Conservation (phyloP, 208 protist genomes). For the Trypanosoma lewisi region DNA sequence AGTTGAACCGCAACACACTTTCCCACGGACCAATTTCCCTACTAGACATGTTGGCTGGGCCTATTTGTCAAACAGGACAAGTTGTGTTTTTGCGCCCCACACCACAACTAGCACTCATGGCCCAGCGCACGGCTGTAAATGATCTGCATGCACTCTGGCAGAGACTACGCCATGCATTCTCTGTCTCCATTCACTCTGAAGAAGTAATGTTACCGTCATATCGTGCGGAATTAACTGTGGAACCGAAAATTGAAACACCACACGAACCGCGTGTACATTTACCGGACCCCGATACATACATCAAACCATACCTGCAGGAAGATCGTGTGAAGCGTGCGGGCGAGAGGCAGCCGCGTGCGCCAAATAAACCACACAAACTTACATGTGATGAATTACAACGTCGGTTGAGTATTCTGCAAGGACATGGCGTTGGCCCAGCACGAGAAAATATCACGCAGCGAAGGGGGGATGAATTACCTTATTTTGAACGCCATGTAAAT, state of each 20-base stretch:
- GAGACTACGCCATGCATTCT: constrained; percentile 40
- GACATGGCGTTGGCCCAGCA: background rate
- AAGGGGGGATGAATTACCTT: background rate
- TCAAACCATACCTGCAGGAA: constrained; percentile 39
- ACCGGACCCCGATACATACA: constrained; percentile 33
- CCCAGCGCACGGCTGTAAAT: constrained; percentile 39
- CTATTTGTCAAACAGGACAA: constrained; percentile 44
- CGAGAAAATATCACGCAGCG: background rate
- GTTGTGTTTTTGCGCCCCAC: constrained; percentile 58
- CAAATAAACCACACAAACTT: background rate
- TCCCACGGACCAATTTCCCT: constrained; percentile 40
- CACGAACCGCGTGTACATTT: constrained; percentile 24
- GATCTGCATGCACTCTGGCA: constrained; percentile 47
- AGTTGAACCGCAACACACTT: constrained; percentile 37
- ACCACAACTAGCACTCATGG: constrained; percentile 25
- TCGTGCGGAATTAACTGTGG: constrained; percentile 1
- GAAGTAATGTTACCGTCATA: constrained; percentile 34
- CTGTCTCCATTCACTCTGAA: constrained; percentile 30
- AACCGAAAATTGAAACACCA: no score
- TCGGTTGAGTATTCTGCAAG: constrained; percentile 3
- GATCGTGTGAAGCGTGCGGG: background rate
- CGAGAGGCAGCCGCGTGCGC: background rate
- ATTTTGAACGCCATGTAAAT: background rate
- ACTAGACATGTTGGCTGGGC: constrained; percentile 41
- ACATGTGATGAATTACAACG: background rate